Base-by-base conservation (phyloP, 2,329 filamentous ascomycete species). In the Trichophyton mentagrophytes region DNA sequence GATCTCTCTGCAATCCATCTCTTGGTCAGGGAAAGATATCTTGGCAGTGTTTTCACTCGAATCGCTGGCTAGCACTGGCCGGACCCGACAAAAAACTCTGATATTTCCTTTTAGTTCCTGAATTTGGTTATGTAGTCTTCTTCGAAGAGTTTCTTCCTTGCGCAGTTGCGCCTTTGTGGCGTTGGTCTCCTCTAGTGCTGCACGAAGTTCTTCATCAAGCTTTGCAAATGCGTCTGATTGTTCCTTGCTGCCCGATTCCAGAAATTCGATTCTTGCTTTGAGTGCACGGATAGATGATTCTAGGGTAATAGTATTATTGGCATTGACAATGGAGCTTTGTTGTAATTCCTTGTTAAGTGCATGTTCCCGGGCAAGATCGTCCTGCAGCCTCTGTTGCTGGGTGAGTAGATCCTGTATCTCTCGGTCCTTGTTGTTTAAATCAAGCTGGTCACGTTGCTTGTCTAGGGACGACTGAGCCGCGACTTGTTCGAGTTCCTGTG, bases 51-150 rank as follows among this genome's bases (percentile, higher is more conserved):
- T 80, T 5, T 85, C 85, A 7, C 74, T 74, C 6, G 71, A 68
- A 61, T 88, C 85, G 0, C 77, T 73, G 25, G 78, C 78, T 22
- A 88, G 77, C 0, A 86, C 78, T 0, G 93, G 93, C 46, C 95
- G 86, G 30, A 97, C 92, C 71, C 93, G 85, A 70, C 92, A 97
- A 84, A 99, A 99, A 66, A 99, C 93, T 20, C 93, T 87, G 69
- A 99, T 99, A 70, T 99, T 99, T 68, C 93, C 93, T 73, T 96
- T 96, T 62, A 99, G 82, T 70, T 99, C 93, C 72, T 99, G 90
- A 55, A 99, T 92, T 72, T 95, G 93, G 74, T 97, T 97, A 78
- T 97, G 96, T 0, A 99, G 81, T 67, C 95, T 92, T 22, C 93
- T 84, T 13, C 93, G 85, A 58, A 96, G 79, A 0, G 89, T 93